These are phyloP conservation scores for Persicaria maculosa DNA, from an alignment of 148 eudicot genomes.

Conservation along the genomic window DNA sequence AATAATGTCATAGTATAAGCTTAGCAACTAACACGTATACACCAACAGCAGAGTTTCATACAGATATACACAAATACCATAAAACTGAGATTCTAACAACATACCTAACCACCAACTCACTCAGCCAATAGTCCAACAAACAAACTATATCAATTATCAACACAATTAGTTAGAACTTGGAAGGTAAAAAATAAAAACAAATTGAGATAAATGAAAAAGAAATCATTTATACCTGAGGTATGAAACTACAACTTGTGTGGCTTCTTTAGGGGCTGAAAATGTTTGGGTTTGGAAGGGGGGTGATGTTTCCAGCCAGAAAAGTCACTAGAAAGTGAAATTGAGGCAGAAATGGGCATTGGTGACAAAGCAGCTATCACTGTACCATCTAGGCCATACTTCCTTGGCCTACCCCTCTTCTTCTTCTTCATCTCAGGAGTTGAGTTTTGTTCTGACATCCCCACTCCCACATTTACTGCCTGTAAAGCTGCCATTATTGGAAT, in stretches of 20 bases:
- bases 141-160: slow-evolving; percentile 7
- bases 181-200: neutral
- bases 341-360: slow-evolving; percentile 93
- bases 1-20: neutral
- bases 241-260: slow-evolving; percentile 52
- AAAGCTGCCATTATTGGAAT: too few relatives aligned
- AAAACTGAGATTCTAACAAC: neutral
- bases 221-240: slow-evolving; percentile 35
- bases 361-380: slow-evolving; percentile 43
- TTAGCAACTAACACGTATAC: neutral
- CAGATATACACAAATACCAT: too few relatives aligned
- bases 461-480: too few relatives aligned
- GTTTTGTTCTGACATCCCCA: too few relatives aligned
- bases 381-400: too few relatives aligned
- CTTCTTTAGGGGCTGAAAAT: slow-evolving; percentile 50
- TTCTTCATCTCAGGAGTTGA: too few relatives aligned
- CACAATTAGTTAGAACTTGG: too few relatives aligned
- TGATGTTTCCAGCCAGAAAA: slow-evolving; percentile 66
- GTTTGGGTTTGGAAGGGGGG: slow-evolving; percentile 28
- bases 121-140: neutral
- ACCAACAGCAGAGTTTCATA: neutral
- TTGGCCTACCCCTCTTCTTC: too few relatives aligned
- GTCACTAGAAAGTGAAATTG: slow-evolving; percentile 76
- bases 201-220: neutral
- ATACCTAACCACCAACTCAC: too few relatives aligned